Base-by-base conservation (phyloP, 129 eudicot species). In the Scalesia atractyloides region DNA sequence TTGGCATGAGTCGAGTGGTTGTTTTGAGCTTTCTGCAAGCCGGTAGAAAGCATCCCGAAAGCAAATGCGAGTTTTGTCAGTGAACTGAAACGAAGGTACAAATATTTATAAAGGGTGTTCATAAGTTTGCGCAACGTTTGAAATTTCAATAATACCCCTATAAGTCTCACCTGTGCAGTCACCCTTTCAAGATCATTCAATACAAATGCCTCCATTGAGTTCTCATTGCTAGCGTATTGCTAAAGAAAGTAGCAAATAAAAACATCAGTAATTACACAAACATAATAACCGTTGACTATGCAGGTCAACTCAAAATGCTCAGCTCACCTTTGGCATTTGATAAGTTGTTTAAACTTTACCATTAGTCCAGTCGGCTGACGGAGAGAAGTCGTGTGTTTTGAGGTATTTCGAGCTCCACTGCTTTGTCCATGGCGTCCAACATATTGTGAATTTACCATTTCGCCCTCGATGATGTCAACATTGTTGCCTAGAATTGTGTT, bases 41-140 rank as follows among this genome's bases (percentile, higher is more conserved):
- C 97, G 94, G 64, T 90, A 90, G 61, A 90, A 79, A 70, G 95
- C 85, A 85, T 90, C 97, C 44, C 97, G 85, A 58, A 90, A 85
- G 87, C 91, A 83, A 50, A 83, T 78, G 80, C 97, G 79, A n/a
- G 91, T 90, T 53, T 79, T 75, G 62, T 73, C 79, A 0, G 85
- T 77, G 83, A 90, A 68, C 97, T 90, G 87, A 57, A 47, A 75
- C 12, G 43, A 74, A 3, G 20, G 73, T 53, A 69, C 18, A 74
- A 39, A 43, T 9, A 56, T 22, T 39, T 44, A 15, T 26, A 72
- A 68, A 73, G 61, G 60, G 65, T 36, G 63, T 51, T 49, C 22
- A 64, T 59, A 65, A 50, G 44, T 10, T 59, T 61, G 30, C 7
- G 0, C 15, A 17, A 33, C 49, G 9, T 44, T 41, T 18, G 20